phyloP scores from a whole-genome alignment of 2,329 filamentous ascomycete genomes.

The Hypoxylon sp. region DNA sequence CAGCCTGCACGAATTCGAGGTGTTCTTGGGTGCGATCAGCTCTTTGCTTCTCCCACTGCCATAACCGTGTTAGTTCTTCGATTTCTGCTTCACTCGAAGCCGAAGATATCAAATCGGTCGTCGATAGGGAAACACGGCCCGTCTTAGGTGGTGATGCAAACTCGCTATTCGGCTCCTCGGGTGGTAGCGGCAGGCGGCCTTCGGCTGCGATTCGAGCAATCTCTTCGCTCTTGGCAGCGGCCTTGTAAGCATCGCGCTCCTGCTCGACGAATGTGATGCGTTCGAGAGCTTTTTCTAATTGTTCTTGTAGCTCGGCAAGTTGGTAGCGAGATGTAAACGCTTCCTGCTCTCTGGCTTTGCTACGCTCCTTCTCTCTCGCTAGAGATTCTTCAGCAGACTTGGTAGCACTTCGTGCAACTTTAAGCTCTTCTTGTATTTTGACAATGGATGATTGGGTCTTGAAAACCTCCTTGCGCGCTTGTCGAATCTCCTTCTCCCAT shows the following conservation, averaged over 20 bases:
- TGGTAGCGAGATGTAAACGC: constrained; percentile 77
- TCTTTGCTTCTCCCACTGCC: constrained; percentile 72
- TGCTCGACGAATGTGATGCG: constrained; percentile 76
- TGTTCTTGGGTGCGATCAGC: constrained; percentile 79
- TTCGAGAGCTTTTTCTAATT: constrained; percentile 75
- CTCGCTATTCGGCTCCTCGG: constrained; percentile 68
- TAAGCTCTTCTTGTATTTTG: constrained; percentile 81
- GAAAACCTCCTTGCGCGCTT: constrained; percentile 79
- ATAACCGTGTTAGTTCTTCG: constrained; percentile 67
- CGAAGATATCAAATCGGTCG: constrained; percentile 68
- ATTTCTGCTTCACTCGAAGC: constrained; percentile 71
- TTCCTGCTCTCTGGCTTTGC: constrained; percentile 75
- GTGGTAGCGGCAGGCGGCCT: constrained; percentile 76
- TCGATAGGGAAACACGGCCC: constrained; percentile 63
- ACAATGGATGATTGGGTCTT: constrained; percentile 79
- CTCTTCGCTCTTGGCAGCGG: constrained; percentile 79
- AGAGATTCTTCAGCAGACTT: constrained; percentile 72
- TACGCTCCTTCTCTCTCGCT: constrained; percentile 74
- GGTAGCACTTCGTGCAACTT: constrained; percentile 68
- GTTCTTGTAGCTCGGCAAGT: constrained; percentile 75
- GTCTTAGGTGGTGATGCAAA: constrained; percentile 75
- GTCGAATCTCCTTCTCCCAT: constrained; percentile 82
- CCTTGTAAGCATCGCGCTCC: constrained; percentile 81
- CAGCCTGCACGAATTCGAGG: constrained; percentile 81
- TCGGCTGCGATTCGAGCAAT: constrained; percentile 80